Conservation (phyloP, 139 green algal genomes). For the Coelastrella sp. region DNA sequence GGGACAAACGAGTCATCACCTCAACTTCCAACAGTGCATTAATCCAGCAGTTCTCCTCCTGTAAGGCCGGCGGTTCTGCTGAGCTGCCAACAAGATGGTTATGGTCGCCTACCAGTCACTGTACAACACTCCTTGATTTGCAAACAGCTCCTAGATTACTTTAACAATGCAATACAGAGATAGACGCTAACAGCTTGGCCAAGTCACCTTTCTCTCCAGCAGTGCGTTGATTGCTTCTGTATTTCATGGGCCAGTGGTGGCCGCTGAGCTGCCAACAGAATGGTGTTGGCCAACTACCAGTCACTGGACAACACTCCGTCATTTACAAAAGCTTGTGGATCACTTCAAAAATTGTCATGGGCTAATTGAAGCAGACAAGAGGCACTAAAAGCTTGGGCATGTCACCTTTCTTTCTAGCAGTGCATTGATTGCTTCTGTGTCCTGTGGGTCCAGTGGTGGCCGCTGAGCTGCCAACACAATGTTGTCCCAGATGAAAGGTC, state of each 20-base stretch:
- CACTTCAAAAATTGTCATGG: no score
- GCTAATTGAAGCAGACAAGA: not conserved
- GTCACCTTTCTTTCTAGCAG: conserved; percentile 83
- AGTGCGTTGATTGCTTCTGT: conserved; percentile 43
- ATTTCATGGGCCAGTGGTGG: no score
- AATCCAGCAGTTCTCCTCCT: conserved; percentile 74
- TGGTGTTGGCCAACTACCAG: conserved; percentile 31
- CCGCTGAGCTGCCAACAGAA: conserved; percentile 71
- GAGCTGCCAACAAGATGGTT: conserved; percentile 70
- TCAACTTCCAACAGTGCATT: conserved; percentile 76
- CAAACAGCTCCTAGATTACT: no score
- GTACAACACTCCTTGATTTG: no score
- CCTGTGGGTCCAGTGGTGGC: conserved; percentile 66
- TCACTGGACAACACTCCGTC: no score
- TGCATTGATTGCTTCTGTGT: conserved; percentile 65
- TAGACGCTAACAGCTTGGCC: no score
- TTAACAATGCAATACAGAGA: no score
- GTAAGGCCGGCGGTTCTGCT: conserved; percentile 52
- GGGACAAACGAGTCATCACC: no score
- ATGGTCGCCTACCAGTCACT: not conserved
- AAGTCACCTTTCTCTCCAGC: no score
- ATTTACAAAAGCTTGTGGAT: not conserved
- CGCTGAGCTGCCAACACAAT: conserved; percentile 72
- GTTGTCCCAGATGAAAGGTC: conserved; percentile 85
- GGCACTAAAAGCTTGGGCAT: not conserved